Evolutionary conservation across 2,329 filamentous ascomycete genomes (phyloP), one percentile per base, ranked within the genome.

Genomic region (Cladosporium sp.): DNA sequence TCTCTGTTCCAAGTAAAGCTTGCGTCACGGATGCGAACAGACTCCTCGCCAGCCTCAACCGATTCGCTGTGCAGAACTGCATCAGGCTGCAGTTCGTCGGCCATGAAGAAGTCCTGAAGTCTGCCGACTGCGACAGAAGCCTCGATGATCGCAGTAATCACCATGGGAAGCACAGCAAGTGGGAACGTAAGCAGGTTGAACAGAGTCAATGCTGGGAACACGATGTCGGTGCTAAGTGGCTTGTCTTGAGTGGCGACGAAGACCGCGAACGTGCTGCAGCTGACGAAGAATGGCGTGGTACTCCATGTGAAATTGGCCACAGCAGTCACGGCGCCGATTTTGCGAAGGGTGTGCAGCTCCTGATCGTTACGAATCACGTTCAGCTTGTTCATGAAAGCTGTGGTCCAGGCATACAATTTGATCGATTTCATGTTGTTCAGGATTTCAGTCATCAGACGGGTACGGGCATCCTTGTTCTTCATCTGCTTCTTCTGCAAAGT

Each of bases 351-450:
- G 78, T 94, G 94, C 56, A 99, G 79, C 75, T 99, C 94, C 66
- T 91, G 84, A 68, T 99, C 94, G 74, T 99, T 99, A 74, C 94
- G 86, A 60, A 99, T 91, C 72, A 90, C 89, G 75, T 94, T 97
- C 59, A 99, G 84, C 75, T 96, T 96, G 74, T 91, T 94, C 87
- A 97, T 96, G 71, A 99, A 99, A 13, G 94, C 93, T 28, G 87
- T 88, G 32, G 92, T 93, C 94, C 94, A 99, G 28, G 94, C 94
- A 72, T 97, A 99, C 19, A 99, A 83, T 77, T 99, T 99, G 78
- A 99, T 80, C 71, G 91, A 96, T 79, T 99, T 99, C 90, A 99
- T 99, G 76, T 97, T 97, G 80, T 95, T 97, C 69, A 99, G 80
- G 64, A 99, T 99, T 74, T 99, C 94, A 6, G 93, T 95, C 80